These are phyloP conservation scores for Medicago ruthenica DNA, from an alignment of 306 rosid genomes.

Conservation along the genomic window DNA sequence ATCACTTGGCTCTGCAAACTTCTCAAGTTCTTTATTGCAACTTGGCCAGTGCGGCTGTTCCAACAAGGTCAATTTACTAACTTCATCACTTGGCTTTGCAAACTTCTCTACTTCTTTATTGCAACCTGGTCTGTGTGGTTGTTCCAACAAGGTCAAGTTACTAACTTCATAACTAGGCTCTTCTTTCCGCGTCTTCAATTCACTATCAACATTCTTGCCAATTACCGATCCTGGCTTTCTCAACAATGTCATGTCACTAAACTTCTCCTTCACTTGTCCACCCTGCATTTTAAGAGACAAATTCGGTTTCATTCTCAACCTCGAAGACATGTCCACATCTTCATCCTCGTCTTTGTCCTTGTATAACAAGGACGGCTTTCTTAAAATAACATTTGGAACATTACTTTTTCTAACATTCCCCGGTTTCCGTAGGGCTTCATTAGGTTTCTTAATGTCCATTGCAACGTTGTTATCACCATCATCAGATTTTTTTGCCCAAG, in stretches of 20 bases:
- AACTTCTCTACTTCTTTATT: not conserved
- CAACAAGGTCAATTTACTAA: constrained; percentile 50
- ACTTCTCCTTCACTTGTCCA: constrained; percentile 59
- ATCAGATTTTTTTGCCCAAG: constrained; percentile 49
- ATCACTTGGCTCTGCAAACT: constrained; percentile 19
- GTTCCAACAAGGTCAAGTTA: constrained; percentile 57
- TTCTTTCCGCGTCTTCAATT: constrained; percentile 47
- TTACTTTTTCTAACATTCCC: constrained; percentile 50
- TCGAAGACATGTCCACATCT: constrained; percentile 47
- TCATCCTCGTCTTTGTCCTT: constrained; percentile 65
- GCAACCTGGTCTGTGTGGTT: constrained; percentile 48
- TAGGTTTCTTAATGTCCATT: constrained; percentile 58
- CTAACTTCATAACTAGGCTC: constrained; percentile 42
- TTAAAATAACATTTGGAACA: constrained; percentile 81
- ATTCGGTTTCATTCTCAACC: constrained; percentile 76
- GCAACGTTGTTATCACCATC: constrained; percentile 51
- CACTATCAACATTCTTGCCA: constrained; percentile 41
- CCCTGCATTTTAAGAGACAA: constrained; percentile 63
- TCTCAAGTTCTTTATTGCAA: not conserved
- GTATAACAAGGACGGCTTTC: constrained; percentile 67
- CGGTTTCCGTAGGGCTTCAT: constrained; percentile 40
- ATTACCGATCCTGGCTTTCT: constrained; percentile 70
- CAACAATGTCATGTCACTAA: constrained; percentile 82
- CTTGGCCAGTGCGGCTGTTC: constrained; percentile 53
- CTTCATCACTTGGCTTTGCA: constrained; percentile 23